Percentiles rank a stretch among this genome's conserved stretches.
Conservation (phyloP, 78 protist species). For the Polysphondylium violaceum region DNA sequence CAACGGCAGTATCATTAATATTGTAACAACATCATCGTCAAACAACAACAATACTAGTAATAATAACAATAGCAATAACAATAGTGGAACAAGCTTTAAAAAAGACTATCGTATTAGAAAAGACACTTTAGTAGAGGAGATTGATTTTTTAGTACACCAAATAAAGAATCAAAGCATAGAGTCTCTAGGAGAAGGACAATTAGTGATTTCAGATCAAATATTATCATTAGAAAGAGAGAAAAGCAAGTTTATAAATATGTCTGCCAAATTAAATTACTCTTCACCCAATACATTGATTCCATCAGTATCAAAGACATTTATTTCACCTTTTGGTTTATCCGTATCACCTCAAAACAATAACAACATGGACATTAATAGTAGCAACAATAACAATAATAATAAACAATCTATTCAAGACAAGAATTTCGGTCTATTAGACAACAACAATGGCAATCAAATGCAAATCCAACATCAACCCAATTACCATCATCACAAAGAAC, state of each 20-base stretch:
- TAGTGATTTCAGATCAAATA: no score
- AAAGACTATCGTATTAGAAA: no score
- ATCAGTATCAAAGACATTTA: slow-evolving; percentile 33
- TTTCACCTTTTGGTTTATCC: slow-evolving; percentile 16
- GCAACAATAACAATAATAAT: slow-evolving; percentile 15
- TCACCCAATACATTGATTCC: slow-evolving; percentile 42
- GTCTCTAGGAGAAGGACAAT: no score
- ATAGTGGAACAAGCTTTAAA: not conserved
- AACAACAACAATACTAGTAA: not conserved
- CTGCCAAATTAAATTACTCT: slow-evolving; percentile 10
- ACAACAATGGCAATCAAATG: not conserved
- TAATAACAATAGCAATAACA: slow-evolving; percentile 1
- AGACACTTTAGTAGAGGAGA: slow-evolving; percentile 1
- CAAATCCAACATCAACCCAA: not conserved
- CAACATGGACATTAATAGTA: not conserved
- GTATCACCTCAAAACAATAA: not conserved
- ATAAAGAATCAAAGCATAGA: slow-evolving; percentile 5
- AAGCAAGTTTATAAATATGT: slow-evolving; percentile 17
- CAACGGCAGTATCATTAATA: not conserved
- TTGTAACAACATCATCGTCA: no score
- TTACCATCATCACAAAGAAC: not conserved
- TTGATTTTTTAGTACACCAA: not conserved
- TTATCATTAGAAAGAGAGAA: no score
- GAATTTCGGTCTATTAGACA: not conserved
- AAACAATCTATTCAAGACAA: not conserved